phyloP scores from a whole-genome alignment of 805 yeast genomes.

The Priceomyces carsonii region DNA sequence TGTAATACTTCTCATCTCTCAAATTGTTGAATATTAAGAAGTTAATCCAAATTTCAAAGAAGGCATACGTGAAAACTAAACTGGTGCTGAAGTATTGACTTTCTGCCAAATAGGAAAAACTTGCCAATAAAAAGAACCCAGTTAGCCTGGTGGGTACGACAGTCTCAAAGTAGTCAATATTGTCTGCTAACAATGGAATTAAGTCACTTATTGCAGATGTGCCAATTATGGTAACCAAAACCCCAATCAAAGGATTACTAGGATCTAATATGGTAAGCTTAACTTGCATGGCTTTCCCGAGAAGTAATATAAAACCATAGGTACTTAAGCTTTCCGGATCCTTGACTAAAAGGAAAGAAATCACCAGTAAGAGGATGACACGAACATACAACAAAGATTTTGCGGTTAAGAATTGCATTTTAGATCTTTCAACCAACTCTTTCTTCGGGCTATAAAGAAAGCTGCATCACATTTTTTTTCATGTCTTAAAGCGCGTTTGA shows the following conservation, averaged over 20 bases:
- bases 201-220: constrained; percentile 53
- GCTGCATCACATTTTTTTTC: too few relatives aligned
- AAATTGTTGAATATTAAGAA: constrained; percentile 61
- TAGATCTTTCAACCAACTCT: too few relatives aligned
- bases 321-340: constrained; percentile 47
- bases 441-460: too few relatives aligned
- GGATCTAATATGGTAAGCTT: constrained; percentile 29
- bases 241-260: constrained; percentile 49
- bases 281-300: constrained; percentile 62
- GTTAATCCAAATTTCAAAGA: constrained; percentile 70
- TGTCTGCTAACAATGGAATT: constrained; percentile 55
- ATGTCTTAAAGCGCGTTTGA: too few relatives aligned
- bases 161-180: constrained; percentile 55
- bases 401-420: constrained; percentile 55
- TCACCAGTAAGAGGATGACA: constrained; percentile 42
- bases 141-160: constrained; percentile 59
- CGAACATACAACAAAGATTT: constrained; percentile 49
- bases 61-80: constrained; percentile 57
- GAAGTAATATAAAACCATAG: constrained; percentile 48
- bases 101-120: constrained; percentile 48
- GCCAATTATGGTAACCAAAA: constrained; percentile 47
- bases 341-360: constrained; percentile 48
- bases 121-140: constrained; percentile 50
- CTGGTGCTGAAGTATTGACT: constrained; percentile 57
- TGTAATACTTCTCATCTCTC: constrained; percentile 60